Percentiles rank a stretch among this genome's conserved stretches.
Evolutionary conservation across 495 filamentous ascomycete genomes (phyloP).

Genomic region (Talaromyces wortmannii): DNA sequence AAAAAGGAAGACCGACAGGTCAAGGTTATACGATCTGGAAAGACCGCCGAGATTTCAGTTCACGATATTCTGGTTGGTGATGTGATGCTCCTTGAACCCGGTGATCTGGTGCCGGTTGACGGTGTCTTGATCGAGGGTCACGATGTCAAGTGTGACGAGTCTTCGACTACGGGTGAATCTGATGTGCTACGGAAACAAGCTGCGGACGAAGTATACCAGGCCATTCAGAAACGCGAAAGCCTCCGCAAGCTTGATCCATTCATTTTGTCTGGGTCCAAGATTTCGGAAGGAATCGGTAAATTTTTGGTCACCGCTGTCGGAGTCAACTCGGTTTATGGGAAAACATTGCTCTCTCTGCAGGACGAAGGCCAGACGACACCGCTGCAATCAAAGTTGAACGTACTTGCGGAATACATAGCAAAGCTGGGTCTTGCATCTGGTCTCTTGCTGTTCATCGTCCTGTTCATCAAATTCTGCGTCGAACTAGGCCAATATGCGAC

Average conservation of each 20-base stretch:
- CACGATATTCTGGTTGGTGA: slow-evolving; percentile 80
- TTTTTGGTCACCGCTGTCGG: slow-evolving; percentile 85
- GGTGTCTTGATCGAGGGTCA: slow-evolving; percentile 69
- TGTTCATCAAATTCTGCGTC: slow-evolving; percentile 85
- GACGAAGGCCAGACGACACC: slow-evolving; percentile 89
- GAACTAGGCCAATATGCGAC: slow-evolving; percentile 47
- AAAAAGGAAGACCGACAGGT: slow-evolving; percentile 67
- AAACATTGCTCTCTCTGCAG: slow-evolving; percentile 88
- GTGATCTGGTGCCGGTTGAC: slow-evolving; percentile 79
- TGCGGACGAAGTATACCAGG: slow-evolving; percentile 71
- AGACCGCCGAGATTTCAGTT: slow-evolving; percentile 68
- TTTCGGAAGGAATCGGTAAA: slow-evolving; percentile 83
- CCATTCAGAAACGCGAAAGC: slow-evolving; percentile 68
- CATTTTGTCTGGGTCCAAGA: slow-evolving; percentile 86
- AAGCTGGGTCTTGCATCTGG: slow-evolving; percentile 84
- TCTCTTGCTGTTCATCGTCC: slow-evolving; percentile 78
- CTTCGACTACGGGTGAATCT: slow-evolving; percentile 78
- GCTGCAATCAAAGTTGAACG: slow-evolving; percentile 87
- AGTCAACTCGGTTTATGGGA: slow-evolving; percentile 82
- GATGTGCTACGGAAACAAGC: slow-evolving; percentile 68
- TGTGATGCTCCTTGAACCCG: slow-evolving; percentile 77
- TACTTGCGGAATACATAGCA: slow-evolving; percentile 87
- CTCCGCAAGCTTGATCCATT: slow-evolving; percentile 88
- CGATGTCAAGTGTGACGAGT: slow-evolving; percentile 75
- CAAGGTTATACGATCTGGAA: slow-evolving; percentile 72